Evolutionary conservation across 805 yeast genomes (phyloP).

Genomic region (Candida caryicola): DNA sequence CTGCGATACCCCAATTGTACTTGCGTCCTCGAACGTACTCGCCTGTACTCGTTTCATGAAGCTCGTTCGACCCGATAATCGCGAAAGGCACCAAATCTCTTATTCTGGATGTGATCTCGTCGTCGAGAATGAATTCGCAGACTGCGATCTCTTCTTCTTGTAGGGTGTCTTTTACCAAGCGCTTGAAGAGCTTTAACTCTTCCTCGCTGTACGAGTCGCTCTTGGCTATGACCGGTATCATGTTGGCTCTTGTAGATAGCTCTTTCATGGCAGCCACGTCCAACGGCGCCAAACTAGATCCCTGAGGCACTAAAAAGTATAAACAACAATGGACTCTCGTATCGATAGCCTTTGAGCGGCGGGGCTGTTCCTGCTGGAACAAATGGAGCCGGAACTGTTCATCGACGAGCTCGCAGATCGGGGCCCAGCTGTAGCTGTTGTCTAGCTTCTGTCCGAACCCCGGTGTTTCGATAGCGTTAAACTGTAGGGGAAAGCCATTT

Average conservation of each 20-base stretch:
- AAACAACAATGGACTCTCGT: constrained; percentile 80
- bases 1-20: constrained; percentile 85
- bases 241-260: constrained; percentile 31
- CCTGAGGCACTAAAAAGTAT: constrained; percentile 74
- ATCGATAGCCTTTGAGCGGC: constrained; percentile 43
- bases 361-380: constrained; percentile 59
- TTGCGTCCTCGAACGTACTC: constrained; percentile 55
- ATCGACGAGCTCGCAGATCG: constrained; percentile 68
- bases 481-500: constrained; percentile 15
- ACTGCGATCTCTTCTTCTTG: constrained; percentile 23
- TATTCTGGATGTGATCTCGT: constrained; percentile 26
- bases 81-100: constrained; percentile 61
- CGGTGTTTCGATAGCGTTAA: constrained; percentile 25
- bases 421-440: constrained; percentile 39
- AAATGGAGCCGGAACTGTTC: constrained; percentile 68
- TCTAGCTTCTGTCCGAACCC: constrained; percentile 74
- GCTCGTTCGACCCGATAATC: constrained; percentile 62
- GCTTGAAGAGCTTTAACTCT: constrained; percentile 26
- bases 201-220: constrained; percentile 31
- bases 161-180: constrained; percentile 22
- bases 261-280: constrained; percentile 37
- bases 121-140: constrained; percentile 28
- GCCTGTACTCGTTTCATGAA: constrained; percentile 6
- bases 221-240: constrained; percentile 39
- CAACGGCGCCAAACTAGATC: constrained; percentile 30